Evolutionary conservation across 2,329 filamentous ascomycete species (phyloP), one percentile per base, ranked within the genome.

Genomic region (Teratosphaeria zuluensis): DNA sequence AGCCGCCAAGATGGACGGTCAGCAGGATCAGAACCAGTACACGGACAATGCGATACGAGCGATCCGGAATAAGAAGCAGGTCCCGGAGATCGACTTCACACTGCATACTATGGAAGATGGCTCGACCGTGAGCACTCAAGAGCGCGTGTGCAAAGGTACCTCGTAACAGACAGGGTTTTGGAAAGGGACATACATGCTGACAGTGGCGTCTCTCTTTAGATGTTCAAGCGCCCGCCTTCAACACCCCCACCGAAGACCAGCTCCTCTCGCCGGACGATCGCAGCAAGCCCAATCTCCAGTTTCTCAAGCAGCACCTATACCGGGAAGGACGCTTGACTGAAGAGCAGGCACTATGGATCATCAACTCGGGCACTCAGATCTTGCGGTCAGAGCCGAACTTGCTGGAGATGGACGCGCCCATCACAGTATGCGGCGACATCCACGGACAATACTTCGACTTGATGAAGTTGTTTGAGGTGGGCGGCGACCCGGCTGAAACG

Each of bases 381-480:
- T 81, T 99, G 69, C 88, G 87, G 71, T 81, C 87, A 62, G 94
- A 99, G 78, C 92, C 94, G 64, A 99, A 97, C 75, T 80, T 99
- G 64, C 82, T 99, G 66, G 94, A 99, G 80, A 99, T 99, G 94
- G 94, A 99, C 75, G 94, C 94, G 48, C 94, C 94, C 62, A 99
- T 99, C 72, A 99, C 94, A 9, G 94, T 99, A 55, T 99, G 94
- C 70, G 94, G 94, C 72, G 94, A 99, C 71, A 92, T 99, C 57
- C 94, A 99, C 76, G 94, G 94, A 66, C 94, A 99, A 78, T 99
- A 97, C 79, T 99, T 96, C 75, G 94, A 99, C 75, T 78, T 99
- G 72, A 99, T 99, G 94, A 99, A 99, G 81, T 82, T 99, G 35
- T 99, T 99, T 70, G 94, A 99, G 76, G 94, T 99, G 56, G 94